These are phyloP conservation scores for Tephrocybe sp. DNA, from an alignment of 768 basidiomycete genomes.

Conservation along the genomic window DNA sequence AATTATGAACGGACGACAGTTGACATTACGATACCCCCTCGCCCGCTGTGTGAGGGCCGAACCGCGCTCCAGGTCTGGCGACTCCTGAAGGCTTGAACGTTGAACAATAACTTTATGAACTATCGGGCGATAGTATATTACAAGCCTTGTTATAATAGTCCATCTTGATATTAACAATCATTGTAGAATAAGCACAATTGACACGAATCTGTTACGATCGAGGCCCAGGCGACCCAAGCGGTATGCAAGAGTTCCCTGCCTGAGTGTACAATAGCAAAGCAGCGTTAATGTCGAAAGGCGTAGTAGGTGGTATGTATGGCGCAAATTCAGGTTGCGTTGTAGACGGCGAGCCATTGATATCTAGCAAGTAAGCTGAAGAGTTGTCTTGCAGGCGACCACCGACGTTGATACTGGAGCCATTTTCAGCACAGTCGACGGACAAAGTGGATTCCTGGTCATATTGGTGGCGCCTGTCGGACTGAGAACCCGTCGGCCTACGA, in stretches of 20 bases:
- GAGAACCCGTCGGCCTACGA: no score
- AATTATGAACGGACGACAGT: constrained; percentile 56
- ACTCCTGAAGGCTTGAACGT: constrained; percentile 34
- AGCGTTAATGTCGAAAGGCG: constrained; percentile 14
- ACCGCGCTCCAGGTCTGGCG: constrained; percentile 39
- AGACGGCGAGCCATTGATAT: background rate
- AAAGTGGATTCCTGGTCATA: no score
- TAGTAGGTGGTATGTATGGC: background rate
- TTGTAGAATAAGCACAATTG: background rate
- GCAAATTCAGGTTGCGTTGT: constrained; percentile 5
- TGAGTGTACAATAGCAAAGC: constrained; percentile 8
- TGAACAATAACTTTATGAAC: constrained; percentile 2
- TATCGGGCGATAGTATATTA: constrained; percentile 8
- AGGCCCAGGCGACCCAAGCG: background rate
- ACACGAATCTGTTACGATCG: background rate
- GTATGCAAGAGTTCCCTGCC: background rate
- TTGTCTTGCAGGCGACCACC: no score
- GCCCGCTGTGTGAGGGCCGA: constrained; percentile 47
- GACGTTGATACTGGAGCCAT: no score
- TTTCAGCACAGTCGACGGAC: no score
- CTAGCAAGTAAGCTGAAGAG: no score
- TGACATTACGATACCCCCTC: constrained; percentile 68
- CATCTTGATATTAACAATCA: background rate
- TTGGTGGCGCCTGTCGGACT: no score
- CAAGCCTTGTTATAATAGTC: constrained; percentile 8